A percentile compares a stretch with the other conserved stretches of the same genome.
Evolutionary conservation across 257 asterid genomes (phyloP).

Genomic region (Rhazya stricta): DNA sequence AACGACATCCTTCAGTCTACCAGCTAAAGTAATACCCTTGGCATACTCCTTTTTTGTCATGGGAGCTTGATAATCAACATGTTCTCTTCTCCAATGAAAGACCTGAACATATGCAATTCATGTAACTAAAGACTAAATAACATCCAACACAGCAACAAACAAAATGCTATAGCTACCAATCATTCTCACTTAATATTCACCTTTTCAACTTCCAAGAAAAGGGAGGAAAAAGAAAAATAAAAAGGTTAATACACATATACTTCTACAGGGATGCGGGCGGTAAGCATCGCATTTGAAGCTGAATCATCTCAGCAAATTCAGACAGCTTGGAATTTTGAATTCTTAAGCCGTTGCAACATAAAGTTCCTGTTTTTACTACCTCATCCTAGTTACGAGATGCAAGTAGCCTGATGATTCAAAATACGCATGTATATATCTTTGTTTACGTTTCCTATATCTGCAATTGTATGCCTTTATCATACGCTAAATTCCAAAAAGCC

Average conservation of each 20-base stretch:
- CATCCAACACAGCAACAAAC: not conserved
- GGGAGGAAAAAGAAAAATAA: too few species aligned
- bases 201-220: too few species aligned
- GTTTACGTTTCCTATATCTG: not conserved
- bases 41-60: slow-evolving; percentile 71
- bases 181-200: not conserved
- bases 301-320: not conserved
- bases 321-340: not conserved
- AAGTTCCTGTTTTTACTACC: not conserved
- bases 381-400: not conserved
- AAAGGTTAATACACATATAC: too few species aligned
- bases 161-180: not conserved
- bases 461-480: not conserved
- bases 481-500: not conserved
- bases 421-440: not conserved
- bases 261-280: not conserved
- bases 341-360: not conserved
- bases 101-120: slow-evolving; percentile 42
- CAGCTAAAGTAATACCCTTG: slow-evolving; percentile 57
- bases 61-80: slow-evolving; percentile 46
- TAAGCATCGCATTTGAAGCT: not conserved
- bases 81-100: slow-evolving; percentile 76
- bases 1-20: slow-evolving; percentile 44
- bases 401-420: not conserved
- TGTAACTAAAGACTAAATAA: not conserved